Percentiles rank a stretch among this genome's conserved stretches.
Evolutionary conservation across 2,329 filamentous ascomycete genomes (phyloP).

Genomic region (Ophiocordyceps camponoti-floridani): DNA sequence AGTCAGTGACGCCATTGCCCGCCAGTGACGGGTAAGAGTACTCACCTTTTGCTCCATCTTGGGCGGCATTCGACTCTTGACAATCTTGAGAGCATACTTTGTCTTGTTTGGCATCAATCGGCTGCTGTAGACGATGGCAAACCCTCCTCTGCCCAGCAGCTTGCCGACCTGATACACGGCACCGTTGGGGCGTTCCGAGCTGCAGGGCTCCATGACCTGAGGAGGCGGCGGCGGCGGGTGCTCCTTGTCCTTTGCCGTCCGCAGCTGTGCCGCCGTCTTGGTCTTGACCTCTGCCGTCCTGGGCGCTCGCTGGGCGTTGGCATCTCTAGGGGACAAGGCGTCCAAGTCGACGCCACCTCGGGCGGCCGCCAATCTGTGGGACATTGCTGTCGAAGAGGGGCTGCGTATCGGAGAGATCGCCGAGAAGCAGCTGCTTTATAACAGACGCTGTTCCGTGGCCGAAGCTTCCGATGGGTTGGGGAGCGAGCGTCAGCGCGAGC

Average conservation of each 20-base stretch:
- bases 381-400: constrained; percentile 15
- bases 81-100: constrained; percentile 63
- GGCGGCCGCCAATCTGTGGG: constrained; percentile 25
- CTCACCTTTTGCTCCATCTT: constrained; percentile 72
- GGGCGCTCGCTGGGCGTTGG: constrained; percentile 38
- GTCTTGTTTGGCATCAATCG: constrained; percentile 48
- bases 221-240: constrained; percentile 46
- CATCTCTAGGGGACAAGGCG: constrained; percentile 46
- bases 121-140: constrained; percentile 65
- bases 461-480: too few relatives aligned
- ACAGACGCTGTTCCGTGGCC: too few relatives aligned
- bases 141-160: constrained; percentile 63
- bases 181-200: constrained; percentile 50
- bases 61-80: constrained; percentile 63
- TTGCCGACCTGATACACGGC: constrained; percentile 58
- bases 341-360: constrained; percentile 39
- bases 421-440: not conserved
- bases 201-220: constrained; percentile 43
- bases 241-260: constrained; percentile 44
- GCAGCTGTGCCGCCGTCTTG: constrained; percentile 33
- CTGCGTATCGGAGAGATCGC: not conserved
- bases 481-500: not conserved
- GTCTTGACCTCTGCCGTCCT: constrained; percentile 30
- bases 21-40: not conserved
- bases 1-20: not conserved